Evolutionary conservation across 257 asterid genomes (phyloP).

Genomic region (Jasminum sambac): DNA sequence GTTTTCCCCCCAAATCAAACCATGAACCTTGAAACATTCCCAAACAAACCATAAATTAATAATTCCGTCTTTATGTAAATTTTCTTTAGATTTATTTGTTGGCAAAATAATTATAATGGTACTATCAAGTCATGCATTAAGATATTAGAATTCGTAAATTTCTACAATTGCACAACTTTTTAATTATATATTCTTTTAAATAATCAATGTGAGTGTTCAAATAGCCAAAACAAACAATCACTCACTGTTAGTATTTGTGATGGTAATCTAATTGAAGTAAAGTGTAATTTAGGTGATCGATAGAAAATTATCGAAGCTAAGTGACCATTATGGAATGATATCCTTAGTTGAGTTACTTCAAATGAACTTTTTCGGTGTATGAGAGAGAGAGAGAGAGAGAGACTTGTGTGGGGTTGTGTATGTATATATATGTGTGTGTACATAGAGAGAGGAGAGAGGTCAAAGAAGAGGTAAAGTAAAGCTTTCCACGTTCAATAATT

Average conservation of each 20-base stretch:
- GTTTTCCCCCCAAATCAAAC: no score
- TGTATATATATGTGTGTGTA: neutral
- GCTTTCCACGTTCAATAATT: conserved; percentile 67
- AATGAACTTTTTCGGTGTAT: neutral
- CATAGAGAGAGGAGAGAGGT: conserved; percentile 23
- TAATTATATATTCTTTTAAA: no score
- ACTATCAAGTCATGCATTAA: no score
- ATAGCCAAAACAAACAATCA: no score
- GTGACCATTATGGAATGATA: neutral
- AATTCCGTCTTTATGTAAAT: neutral
- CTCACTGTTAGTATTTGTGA: neutral
- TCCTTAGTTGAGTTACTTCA: neutral
- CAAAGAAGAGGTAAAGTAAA: conserved; percentile 41
- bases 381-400: conserved; percentile 12
- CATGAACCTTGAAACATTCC: no score
- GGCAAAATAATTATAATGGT: neutral
- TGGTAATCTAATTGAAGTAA: neutral
- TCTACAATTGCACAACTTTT: no score
- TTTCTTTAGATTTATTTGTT: neutral
- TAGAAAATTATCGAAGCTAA: neutral
- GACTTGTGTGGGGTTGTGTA: neutral
- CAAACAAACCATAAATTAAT: neutral
- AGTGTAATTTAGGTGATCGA: neutral
- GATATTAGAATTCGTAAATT: no score
- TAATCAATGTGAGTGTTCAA: no score